Evolutionary conservation across 2,329 filamentous ascomycete genomes (phyloP), one percentile per base, ranked within the genome.

Genomic region (Talaromyces sp.): DNA sequence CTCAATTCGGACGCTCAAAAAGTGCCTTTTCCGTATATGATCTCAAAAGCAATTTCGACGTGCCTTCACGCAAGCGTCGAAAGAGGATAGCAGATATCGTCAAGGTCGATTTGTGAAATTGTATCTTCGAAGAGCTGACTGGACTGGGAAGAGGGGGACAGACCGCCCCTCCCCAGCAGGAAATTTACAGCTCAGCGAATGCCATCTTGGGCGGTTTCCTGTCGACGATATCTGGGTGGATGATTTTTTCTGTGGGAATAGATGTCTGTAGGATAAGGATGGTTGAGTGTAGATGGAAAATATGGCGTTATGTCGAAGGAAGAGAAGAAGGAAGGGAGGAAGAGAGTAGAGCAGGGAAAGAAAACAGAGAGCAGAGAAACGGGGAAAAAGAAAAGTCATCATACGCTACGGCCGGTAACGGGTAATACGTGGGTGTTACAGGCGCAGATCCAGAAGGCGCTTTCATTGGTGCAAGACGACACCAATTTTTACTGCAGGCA

Each of bases 121-220:
- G 37, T 41, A 43, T 87, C 85, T 85, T 92, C 89, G 87, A 83
- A 88, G 89, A 90, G 89, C 90, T 92, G 90, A 87, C 88, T 67
- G 87, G 88, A 86, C 86, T 86, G 87, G 86, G 84, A 74, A 81
- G 80, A 76, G 76, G 76, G 80, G 80, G 81, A 61, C 59, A 61
- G 41, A 59, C 59, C 64, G 84, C 80, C 79, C 82, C 84, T 87
- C 88, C 89, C 89, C 87, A 93, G 90, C 89, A 88, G 80, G 88
- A 86, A 82, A 86, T 92, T 93, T 93, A 96, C 90, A 94, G 91
- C 90, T 90, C 89, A 91, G 88, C 89, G 89, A 90, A 83, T 85
- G 89, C 88, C 88, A 82, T 82, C 84, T 61, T 87, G 86, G 87
- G 87, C 86, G 88, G 89, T 80, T 84, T 83, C 90, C 65, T 64